phyloP scores from a whole-genome alignment of 495 filamentous ascomycete genomes.

The Penicillium paradoxum region DNA sequence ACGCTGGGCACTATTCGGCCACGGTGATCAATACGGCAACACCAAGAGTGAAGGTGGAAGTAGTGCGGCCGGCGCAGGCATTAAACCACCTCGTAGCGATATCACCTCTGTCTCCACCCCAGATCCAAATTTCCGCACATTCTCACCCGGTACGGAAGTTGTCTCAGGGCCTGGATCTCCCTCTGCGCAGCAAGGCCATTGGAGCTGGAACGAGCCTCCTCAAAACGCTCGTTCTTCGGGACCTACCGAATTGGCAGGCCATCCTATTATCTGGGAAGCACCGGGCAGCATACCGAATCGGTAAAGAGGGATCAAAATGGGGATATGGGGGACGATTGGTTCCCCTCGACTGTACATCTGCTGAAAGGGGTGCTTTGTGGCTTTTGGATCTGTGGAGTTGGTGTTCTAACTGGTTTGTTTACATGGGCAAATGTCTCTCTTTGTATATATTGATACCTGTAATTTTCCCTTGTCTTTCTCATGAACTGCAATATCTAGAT shows the following conservation, averaged over 20 bases:
- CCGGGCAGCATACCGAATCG: constrained; percentile 1
- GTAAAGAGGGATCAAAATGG: no score
- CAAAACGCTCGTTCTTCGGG: not conserved
- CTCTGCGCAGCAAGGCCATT: constrained; percentile 11
- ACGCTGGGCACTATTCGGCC: constrained; percentile 28
- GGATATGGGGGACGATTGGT: not conserved
- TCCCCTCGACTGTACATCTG: not conserved
- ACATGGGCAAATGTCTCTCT: not conserved
- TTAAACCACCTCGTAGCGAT: constrained; percentile 6
- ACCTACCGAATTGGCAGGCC: constrained; percentile 30
- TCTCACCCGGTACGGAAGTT: constrained; percentile 7
- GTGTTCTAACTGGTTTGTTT: not conserved
- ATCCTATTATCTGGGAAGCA: not conserved
- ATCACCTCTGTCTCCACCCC: constrained; percentile 10
- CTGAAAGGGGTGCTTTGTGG: no score
- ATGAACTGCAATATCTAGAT: not conserved
- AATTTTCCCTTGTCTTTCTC: not conserved
- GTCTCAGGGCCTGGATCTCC: not conserved
- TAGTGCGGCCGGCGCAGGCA: constrained; percentile 1
- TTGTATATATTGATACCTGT: not conserved
- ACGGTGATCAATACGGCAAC: not conserved
- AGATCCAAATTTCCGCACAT: constrained; percentile 11
- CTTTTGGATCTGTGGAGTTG: not conserved
- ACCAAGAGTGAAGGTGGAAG: constrained; percentile 16
- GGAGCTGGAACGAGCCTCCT: constrained; percentile 25